Conservation (phyloP, 768 basidiomycete genomes). For the Podaxis carcinomalis region DNA sequence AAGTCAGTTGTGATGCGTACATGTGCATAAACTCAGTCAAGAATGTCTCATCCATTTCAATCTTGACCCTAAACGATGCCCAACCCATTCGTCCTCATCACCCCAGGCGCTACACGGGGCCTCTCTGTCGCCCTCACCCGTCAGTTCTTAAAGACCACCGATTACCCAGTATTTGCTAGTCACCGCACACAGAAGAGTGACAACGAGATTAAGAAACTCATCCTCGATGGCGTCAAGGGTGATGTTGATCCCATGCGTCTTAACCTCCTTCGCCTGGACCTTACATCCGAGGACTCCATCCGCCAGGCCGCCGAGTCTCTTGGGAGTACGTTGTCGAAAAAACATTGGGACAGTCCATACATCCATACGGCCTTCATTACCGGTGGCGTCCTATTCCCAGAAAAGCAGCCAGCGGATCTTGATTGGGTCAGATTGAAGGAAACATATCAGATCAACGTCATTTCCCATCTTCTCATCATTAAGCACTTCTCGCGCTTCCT, state of each 20-base stretch:
- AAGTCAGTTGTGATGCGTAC: not conserved
- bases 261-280: slow-evolving; percentile 43
- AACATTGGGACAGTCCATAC: slow-evolving; percentile 29
- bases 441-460: slow-evolving; percentile 54
- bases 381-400: slow-evolving; percentile 52
- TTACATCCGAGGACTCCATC: slow-evolving; percentile 49
- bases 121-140: slow-evolving; percentile 52
- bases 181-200: slow-evolving; percentile 36
- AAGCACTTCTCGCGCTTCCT: slow-evolving; percentile 62
- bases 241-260: slow-evolving; percentile 42
- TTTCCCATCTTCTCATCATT: slow-evolving; percentile 56
- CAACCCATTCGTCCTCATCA: slow-evolving; percentile 46
- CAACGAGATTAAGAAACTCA: slow-evolving; percentile 31
- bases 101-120: slow-evolving; percentile 51
- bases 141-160: slow-evolving; percentile 45
- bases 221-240: slow-evolving; percentile 35
- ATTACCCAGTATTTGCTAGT: slow-evolving; percentile 51
- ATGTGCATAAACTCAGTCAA: too few species aligned
- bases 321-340: slow-evolving; percentile 25
- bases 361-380: slow-evolving; percentile 53
- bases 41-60: slow-evolving; percentile 4
- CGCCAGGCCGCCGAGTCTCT: slow-evolving; percentile 41
- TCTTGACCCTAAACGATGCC: slow-evolving; percentile 15
- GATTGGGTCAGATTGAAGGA: slow-evolving; percentile 33
- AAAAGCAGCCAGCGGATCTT: slow-evolving; percentile 48